Base-by-base conservation (phyloP, 192 early-diverging fungal genomes). In the Podila horticola region DNA sequence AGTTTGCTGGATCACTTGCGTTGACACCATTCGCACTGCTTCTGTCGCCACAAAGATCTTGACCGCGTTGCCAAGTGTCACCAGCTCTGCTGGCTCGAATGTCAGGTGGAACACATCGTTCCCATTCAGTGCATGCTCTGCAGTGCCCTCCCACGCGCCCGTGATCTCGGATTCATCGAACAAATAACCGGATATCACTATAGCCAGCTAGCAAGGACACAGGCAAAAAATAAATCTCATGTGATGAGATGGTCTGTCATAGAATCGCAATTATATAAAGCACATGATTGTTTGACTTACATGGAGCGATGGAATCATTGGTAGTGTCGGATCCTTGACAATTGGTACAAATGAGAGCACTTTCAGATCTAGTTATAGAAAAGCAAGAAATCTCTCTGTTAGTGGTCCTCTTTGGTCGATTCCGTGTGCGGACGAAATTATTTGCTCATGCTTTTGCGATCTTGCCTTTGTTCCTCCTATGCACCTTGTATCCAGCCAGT, bases 131-230 rank as follows among this genome's bases (percentile, higher is more conserved):
- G 65, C 58, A 34, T 76, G 55, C 17, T 84, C 59, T 64, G 84
- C 84, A 15, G 76, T 71, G 2, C 72, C 62, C 48, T 83, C 74
- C 88, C 88, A 90, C 61, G 89, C 85, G 24, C 71, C 82, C 24
- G 49, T 65, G 15, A 82, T 58, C 52, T 82, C 64, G 13, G 41
- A 24, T 55, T 74, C 63, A 26, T 87, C 83, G 24, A 86, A 67
- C n/a, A 90, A 51, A 67, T 88, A 90, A 19, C 89, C 89, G n/a
- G 89, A 86, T 19, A 90, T 87, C 22, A 85, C 87, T 33, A 90
- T 88, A 0, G 84, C 87, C 38, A 84, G 61, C 86, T 89, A 73
- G 41, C 5, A 36, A 10, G 29, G 55, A 24, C 2, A 15, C 15
- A 58, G 62, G 60, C 33, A 1, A n/a, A 67, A 58, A 26, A 7